Percentiles rank a stretch among this genome's conserved stretches.
Conservation (phyloP, 495 filamentous ascomycete species). For the Lasiosphaeria miniovina region DNA sequence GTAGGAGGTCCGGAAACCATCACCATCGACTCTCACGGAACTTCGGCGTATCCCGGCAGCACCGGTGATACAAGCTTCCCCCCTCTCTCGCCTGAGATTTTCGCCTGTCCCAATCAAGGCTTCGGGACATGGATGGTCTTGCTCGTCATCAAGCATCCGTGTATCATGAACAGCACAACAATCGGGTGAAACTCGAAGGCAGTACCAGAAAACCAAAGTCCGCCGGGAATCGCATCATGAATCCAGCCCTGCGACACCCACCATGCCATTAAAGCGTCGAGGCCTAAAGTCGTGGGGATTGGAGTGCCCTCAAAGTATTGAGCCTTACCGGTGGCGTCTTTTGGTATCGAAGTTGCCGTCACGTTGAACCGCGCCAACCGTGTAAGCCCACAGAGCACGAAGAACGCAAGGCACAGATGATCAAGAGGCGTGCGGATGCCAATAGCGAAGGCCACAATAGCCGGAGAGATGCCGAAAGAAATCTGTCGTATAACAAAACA, state of each 20-base stretch:
- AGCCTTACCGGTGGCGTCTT: conserved; percentile 86
- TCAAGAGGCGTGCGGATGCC: conserved; percentile 85
- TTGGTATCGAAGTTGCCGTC: conserved; percentile 80
- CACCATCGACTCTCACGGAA: too few relatives aligned
- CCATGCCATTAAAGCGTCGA: conserved; percentile 82
- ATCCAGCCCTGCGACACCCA: conserved; percentile 82
- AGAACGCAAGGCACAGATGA: conserved; percentile 79
- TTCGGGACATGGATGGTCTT: conserved; percentile 96
- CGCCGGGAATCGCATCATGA: conserved; percentile 69
- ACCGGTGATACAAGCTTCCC: too few relatives aligned
- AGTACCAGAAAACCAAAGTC: conserved; percentile 61
- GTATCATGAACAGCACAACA: conserved; percentile 72
- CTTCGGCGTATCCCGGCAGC: too few relatives aligned
- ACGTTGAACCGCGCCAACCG: conserved; percentile 97
- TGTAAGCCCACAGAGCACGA: conserved; percentile 92
- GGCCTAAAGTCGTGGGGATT: conserved; percentile 81
- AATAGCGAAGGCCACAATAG: conserved; percentile 80
- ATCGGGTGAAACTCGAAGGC: conserved; percentile 83
- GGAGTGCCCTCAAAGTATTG: conserved; percentile 96
- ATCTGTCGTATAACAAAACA: conserved; percentile 55
- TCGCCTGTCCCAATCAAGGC: conserved; percentile 48
- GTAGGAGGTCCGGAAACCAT: too few relatives aligned
- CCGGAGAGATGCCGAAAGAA: conserved; percentile 92
- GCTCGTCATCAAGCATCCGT: conserved; percentile 91
- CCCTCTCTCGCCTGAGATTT: too few relatives aligned